Evolutionary conservation across 164 flowering plant species (phyloP).

Genomic region (Nymphaea thermarum): DNA sequence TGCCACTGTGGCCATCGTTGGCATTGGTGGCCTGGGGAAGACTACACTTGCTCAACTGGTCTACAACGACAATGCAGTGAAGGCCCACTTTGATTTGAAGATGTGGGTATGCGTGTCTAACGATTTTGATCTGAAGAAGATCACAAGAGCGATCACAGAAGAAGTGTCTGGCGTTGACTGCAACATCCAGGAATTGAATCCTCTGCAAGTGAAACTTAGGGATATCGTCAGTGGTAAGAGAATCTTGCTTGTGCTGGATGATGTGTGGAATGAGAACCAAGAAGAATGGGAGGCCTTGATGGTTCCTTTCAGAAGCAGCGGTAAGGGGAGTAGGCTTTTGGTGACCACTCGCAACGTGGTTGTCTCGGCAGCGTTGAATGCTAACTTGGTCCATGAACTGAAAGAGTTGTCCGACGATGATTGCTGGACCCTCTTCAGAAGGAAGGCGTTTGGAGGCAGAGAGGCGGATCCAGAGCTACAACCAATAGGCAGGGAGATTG

Average conservation of each 20-base stretch:
- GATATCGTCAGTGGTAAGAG: background rate
- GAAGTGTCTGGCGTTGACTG: too few species aligned
- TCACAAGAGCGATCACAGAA: background rate
- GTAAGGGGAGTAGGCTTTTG: conserved; percentile 4
- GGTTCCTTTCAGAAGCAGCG: background rate
- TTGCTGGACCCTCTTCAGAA: conserved; percentile 3
- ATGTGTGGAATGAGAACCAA: conserved; percentile 2
- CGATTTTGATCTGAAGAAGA: conserved; percentile 1
- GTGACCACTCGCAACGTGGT: conserved; percentile 5
- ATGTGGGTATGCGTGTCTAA: conserved; percentile 5
- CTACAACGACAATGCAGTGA: conserved; percentile 1
- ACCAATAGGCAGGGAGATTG: conserved; percentile 1
- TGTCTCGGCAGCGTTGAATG: background rate
- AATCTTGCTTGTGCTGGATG: conserved; percentile 5
- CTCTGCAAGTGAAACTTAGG: background rate
- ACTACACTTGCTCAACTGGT: conserved; percentile 2
- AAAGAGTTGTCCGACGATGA: conserved; percentile 1
- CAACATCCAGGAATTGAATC: background rate
- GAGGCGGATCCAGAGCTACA: background rate
- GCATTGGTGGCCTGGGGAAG: conserved; percentile 4
- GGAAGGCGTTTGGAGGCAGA: background rate
- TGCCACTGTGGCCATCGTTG: background rate
- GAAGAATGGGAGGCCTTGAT: background rate
- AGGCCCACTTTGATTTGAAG: background rate
- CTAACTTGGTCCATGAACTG: background rate